Conservation (phyloP, 495 filamentous ascomycete species). For the Terfezia boudieri region DNA sequence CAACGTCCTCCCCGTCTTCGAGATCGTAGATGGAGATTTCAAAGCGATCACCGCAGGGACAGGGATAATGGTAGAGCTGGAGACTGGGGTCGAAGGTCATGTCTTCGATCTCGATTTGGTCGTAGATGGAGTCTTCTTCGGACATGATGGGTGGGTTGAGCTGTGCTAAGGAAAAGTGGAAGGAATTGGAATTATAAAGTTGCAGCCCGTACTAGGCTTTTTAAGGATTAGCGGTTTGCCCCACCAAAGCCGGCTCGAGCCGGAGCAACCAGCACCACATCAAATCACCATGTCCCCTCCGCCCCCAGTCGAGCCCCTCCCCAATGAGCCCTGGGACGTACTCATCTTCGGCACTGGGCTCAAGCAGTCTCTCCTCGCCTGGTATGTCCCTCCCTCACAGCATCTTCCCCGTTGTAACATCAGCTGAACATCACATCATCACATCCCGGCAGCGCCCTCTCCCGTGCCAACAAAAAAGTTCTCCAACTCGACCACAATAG, state of each 20-base stretch:
- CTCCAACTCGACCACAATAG: conserved; percentile 72
- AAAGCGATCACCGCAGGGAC: conserved; percentile 92
- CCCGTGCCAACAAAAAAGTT: conserved; percentile 73
- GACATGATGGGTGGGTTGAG: conserved; percentile 28
- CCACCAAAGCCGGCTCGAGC: too few species aligned
- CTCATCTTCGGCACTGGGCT: conserved; percentile 77
- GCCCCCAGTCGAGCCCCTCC: conserved; percentile 2
- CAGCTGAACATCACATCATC: conserved; percentile 32
- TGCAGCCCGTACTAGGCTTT: too few species aligned
- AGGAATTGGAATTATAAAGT: neutral
- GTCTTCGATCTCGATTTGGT: conserved; percentile 98
- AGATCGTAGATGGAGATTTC: conserved; percentile 74
- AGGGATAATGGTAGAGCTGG: conserved; percentile 85
- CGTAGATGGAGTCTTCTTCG: conserved; percentile 59
- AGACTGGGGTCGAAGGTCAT: conserved; percentile 74
- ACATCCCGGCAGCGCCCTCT: conserved; percentile 62
- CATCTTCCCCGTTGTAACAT: conserved; percentile 18
- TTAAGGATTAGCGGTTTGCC: too few species aligned
- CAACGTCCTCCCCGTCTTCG: conserved; percentile 72
- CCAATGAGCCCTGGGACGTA: conserved; percentile 48
- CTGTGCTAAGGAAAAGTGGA: neutral
- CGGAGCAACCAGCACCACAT: too few species aligned
- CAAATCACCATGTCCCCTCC: neutral
- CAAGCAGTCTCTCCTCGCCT: conserved; percentile 70
- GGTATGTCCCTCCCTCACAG: conserved; percentile 38